Evolutionary conservation across 495 filamentous ascomycete genomes (phyloP), one percentile per base, ranked within the genome.

Genomic region (Trichoderma gamsii): DNA sequence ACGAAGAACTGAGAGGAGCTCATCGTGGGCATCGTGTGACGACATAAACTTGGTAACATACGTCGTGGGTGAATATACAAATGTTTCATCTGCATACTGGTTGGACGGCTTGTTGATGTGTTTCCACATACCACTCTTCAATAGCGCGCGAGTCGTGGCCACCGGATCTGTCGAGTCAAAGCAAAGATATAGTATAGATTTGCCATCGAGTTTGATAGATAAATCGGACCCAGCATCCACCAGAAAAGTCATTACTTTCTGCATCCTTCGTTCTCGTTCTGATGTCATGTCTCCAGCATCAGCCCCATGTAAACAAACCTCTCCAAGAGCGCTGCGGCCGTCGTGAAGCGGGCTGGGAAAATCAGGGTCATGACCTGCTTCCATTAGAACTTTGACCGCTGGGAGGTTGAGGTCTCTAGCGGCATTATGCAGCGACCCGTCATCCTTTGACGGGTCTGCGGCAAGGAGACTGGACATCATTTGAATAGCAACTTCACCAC

Each of bases 341-440:
- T 72, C 76, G 63, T 84, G 81, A 5, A 82, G 69, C 1, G 79
- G 71, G 66, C 81, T 84, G 0, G 81, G 81, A 32, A 83, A 84
- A 70, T 84, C 81, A 11, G 76, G 73, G 18, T 84, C 79, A 68
- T 84, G 81, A 18, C 74, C 77, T 71, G 74, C 75, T 27, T 82
- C 73, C 5, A 83, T 70, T 15, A 84, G 72, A 9, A 82, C 74
- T 27, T 78, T 70, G 73, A 84, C 74, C 0, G 81, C 77, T 35
- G 70, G 69, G 0, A 82, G 56, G 64, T 83, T 82, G 29, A 84
- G 77, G 41, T 82, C 78, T 16, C 80, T 71, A 0, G 81, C 77
- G 4, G 79, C 79, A 63, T 83, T 84, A 64, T 84, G 81, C n/a
- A 84, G 71, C 0, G 80, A 82, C 0, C 81, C 81, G 27, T 84